Base-by-base conservation (phyloP, 352 stramenopile species). In the Globisporangium mamillatum region DNA sequence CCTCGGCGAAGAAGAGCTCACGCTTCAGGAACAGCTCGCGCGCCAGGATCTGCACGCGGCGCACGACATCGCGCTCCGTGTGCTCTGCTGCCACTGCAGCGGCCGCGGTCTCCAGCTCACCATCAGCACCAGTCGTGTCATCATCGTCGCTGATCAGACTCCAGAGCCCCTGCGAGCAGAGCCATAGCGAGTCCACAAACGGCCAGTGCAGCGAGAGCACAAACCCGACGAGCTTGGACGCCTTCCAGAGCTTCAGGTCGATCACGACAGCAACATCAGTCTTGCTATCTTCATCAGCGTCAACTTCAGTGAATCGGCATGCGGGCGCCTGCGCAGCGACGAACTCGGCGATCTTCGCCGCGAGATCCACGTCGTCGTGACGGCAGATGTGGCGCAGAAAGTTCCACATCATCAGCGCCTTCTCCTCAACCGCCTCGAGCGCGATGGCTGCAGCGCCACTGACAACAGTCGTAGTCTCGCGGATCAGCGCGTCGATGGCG, bases 161-260 rank as follows among this genome's bases (percentile, higher is more conserved):
- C 75, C 74, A 86, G 14, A 85, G 73, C 0, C 81, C 78, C 18
- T 88, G 78, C 3, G 73, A 73, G 16, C 74, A 87, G 25, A 93
- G 74, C 78, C 81, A 90, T 36, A 94, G 67, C 58, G 86, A 87
- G 73, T 94, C 85, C 52, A 92, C 76, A 22, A 96, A 90, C 48
- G 88, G 86, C 80, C 84, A 91, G 36, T 88, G 75, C 25, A 96
- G 69, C 58, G 82, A 88, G 38, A 91, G 61, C 38, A 84, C 75
- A 44, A 96, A 92, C 63, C 77, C 73, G 27, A 81, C 71, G 27
- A 85, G 71, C 53, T 81, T 82, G 4, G 69, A 80, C 3, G 50
- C 56, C 27, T 68, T 73, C 75, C 72, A 90, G n/a, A 59, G 67
- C 67, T 67, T 75, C 60, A 78, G 18, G 54, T 82, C 69, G n/a